Evolutionary conservation across 305 asterid genomes (phyloP).

Genomic region (Fraxinus baroniana): DNA sequence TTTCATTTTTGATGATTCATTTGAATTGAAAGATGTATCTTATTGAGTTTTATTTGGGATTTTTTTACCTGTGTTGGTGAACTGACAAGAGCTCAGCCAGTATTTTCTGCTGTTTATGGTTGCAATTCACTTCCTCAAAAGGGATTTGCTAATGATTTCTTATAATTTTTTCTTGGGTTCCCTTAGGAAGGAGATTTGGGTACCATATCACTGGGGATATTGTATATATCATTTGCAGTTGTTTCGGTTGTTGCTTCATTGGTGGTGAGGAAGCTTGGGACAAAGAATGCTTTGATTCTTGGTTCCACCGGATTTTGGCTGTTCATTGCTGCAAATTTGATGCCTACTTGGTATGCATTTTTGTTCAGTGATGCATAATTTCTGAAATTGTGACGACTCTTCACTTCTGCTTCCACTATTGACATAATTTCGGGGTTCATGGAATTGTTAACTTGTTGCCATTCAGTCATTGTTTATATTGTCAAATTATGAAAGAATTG

Average conservation of each 20-base stretch:
- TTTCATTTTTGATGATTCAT: neutral
- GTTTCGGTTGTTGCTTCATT: constrained; percentile 72
- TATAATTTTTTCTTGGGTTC: neutral
- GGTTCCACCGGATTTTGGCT: constrained; percentile 87
- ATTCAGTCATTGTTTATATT: constrained; percentile 1
- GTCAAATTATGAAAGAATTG: neutral
- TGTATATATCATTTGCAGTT: constrained; percentile 73
- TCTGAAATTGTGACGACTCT: neutral
- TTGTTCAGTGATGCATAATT: neutral
- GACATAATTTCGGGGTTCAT: neutral
- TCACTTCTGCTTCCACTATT: neutral
- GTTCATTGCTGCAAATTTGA: constrained; percentile 82
- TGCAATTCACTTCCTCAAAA: neutral
- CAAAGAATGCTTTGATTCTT: constrained; percentile 76
- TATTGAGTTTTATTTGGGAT: neutral
- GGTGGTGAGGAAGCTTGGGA: constrained; percentile 75
- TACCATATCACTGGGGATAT: constrained; percentile 72
- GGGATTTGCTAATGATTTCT: neutral
- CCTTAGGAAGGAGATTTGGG: constrained; percentile 86
- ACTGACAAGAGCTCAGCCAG: neutral
- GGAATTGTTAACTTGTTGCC: constrained; percentile 20
- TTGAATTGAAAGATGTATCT: neutral
- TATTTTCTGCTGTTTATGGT: neutral
- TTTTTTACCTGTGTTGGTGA: neutral
- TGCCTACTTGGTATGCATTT: constrained; percentile 66